A percentile compares a stretch with the other conserved stretches of the same genome.
phyloP scores from a whole-genome alignment of 257 asterid genomes.

The Nicotiana knightiana region DNA sequence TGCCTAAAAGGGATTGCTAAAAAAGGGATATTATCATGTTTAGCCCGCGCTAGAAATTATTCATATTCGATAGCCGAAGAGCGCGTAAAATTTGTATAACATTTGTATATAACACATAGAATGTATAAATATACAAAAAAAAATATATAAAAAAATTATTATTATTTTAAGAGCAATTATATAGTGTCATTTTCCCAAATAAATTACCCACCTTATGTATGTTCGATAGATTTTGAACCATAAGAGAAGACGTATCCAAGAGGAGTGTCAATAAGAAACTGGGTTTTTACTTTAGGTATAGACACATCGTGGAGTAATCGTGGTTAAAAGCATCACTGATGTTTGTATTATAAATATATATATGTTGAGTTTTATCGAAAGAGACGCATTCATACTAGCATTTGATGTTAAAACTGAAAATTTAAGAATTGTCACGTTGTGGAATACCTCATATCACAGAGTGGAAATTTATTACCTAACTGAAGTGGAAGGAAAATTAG shows the following conservation, averaged over 20 bases:
- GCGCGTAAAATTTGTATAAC: too few species aligned
- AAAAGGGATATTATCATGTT: too few species aligned
- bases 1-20: not conserved
- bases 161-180: too few species aligned
- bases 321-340: not conserved
- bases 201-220: not conserved
- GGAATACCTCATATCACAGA: not conserved
- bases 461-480: not conserved
- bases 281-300: not conserved
- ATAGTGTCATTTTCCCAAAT: not conserved
- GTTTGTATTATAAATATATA: not conserved
- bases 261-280: not conserved
- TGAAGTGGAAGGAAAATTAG: not conserved
- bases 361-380: not conserved
- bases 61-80: too few species aligned
- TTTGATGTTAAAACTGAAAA: not conserved
- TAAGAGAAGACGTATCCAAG: not conserved
- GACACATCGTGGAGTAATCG: not conserved
- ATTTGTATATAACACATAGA: too few species aligned
- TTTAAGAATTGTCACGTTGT: not conserved
- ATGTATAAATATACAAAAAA: too few species aligned
- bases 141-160: too few species aligned
- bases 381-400: not conserved
- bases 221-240: not conserved
- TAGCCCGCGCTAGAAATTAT: too few species aligned